Evolutionary conservation across 129 eudicot genomes (phyloP).

Genomic region (Artemisia tridentata): DNA sequence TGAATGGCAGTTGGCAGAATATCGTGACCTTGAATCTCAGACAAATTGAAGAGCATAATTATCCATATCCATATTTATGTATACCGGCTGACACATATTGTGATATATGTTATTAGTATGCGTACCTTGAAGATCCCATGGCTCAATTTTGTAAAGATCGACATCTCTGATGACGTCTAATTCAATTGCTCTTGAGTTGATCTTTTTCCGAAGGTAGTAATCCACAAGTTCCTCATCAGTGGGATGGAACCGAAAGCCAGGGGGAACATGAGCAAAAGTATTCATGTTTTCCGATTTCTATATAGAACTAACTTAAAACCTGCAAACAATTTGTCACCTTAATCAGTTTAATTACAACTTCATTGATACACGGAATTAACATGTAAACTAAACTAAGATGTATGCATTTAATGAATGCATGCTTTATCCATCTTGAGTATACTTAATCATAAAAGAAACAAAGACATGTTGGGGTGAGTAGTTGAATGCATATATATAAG

Average conservation of each 20-base stretch:
- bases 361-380: neutral
- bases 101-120: neutral
- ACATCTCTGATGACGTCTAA: constrained; percentile 79
- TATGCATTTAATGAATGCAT: neutral
- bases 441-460: neutral
- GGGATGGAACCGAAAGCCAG: constrained; percentile 95
- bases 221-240: constrained; percentile 95
- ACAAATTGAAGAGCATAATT: too few species aligned
- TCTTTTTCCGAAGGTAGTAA: constrained; percentile 80
- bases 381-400: neutral
- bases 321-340: constrained; percentile 24
- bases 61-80: too few species aligned
- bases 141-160: constrained; percentile 93
- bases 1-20: too few species aligned
- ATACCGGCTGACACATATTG: constrained; percentile 8
- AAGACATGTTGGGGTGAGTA: neutral
- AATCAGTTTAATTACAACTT: neutral
- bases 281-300: constrained; percentile 38
- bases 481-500: neutral
- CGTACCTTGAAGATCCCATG: constrained; percentile 74
- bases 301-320: constrained; percentile 16
- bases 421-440: neutral
- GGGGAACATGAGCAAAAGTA: constrained; percentile 75
- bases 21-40: too few species aligned
- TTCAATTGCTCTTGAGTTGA: constrained; percentile 64